Base-by-base conservation (phyloP, 306 rosid genomes). In the Mimosa pudica region DNA sequence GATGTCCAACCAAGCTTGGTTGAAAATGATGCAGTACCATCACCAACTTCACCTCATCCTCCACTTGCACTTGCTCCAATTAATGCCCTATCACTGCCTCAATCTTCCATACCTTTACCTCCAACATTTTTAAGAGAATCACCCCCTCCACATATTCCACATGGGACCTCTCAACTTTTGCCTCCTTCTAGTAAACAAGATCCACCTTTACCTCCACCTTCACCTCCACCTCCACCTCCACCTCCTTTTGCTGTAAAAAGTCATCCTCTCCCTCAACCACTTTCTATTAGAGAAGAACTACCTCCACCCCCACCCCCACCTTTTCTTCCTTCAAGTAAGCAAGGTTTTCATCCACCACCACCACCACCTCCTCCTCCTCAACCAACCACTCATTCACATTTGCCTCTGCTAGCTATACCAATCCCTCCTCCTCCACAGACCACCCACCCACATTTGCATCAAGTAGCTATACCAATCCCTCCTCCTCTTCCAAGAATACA, bases 291-390 rank as follows among this genome's bases (percentile, higher is more conserved):
- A 20, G 33, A 79, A 54, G 70, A 45, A 3, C 70, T 9, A 5
- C 18, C 4, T 8, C 8, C 17, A 30, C 38, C 16, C 11, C 67
- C 67, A 30, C 38, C 16, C 11, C 67, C 67, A 0, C 89, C 91
- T 1, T 89, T 89, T 47, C 42, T 38, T 38, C 42, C 42, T 38
- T 38, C 63, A 35, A 76, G 9, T 2, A 11, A 10, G 24, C 41
- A 38, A 62, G 54, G 58, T 11, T 18, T 4, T 17, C 63, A 5
- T 18, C 42, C 42, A 38, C 42, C 42, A 38, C 4, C 42, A 38
- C 42, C 42, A 2, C 42, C 42, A 2, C 42, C 42, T 38, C 42
- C 42, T 38, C 91, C 90, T 10, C 81, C 88, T 2, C 90, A 79
- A 2, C 85, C 91, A 1, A 88, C 89, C 16, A 42, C 79, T 85